Evolutionary conservation across 2,329 filamentous ascomycete genomes (phyloP).

Genomic region (Penicillium frequentans): DNA sequence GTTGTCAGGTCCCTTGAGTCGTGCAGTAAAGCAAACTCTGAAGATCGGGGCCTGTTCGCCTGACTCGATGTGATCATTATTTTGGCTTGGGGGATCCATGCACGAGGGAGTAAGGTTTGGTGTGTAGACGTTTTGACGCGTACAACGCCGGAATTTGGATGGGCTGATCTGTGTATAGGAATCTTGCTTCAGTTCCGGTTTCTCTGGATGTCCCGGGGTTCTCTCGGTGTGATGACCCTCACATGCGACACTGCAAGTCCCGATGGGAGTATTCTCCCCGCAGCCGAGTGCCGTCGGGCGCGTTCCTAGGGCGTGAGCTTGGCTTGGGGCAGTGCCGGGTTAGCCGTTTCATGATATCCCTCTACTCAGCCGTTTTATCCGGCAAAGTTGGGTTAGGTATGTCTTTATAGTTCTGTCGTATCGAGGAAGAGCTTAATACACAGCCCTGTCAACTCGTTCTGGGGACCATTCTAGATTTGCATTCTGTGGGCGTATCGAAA

Average conservation of each 20-base stretch:
- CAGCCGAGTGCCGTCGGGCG: background rate
- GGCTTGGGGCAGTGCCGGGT: background rate
- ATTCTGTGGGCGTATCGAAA: too few species aligned
- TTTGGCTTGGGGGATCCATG: background rate
- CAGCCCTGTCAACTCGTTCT: too few species aligned
- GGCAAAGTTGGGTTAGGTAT: background rate
- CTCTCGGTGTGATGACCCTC: background rate
- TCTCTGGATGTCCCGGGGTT: background rate
- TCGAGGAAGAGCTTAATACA: too few species aligned
- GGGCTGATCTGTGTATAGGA: background rate
- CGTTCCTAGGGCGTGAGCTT: background rate
- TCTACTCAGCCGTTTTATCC: background rate
- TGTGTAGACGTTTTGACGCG: background rate
- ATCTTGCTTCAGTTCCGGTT: background rate
- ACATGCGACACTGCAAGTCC: background rate
- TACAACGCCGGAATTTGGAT: background rate
- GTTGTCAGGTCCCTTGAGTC: background rate
- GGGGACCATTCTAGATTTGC: background rate
- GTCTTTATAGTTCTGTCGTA: too few species aligned
- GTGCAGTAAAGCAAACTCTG: slow-evolving; percentile 7
- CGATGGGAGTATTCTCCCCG: slow-evolving; percentile 4
- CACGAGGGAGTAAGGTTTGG: background rate
- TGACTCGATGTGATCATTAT: background rate
- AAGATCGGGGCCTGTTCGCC: slow-evolving; percentile 9
- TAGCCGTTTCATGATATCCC: background rate